These are phyloP conservation scores for Digitaria exilis DNA, from an alignment of 202 grass and related monocot species.

Conservation along the genomic window DNA sequence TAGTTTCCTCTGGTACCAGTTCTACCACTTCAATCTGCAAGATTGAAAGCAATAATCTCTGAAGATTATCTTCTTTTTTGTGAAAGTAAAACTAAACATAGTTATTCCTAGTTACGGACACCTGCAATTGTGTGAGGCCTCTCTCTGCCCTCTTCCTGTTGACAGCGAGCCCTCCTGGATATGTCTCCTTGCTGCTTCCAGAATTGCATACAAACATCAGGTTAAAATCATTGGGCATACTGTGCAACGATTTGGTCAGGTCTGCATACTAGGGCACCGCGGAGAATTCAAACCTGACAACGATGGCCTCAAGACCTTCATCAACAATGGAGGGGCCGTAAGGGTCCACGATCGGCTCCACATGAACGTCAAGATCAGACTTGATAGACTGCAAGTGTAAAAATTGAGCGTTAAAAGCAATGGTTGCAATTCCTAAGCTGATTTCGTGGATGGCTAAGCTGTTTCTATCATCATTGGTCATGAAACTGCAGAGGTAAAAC, in stretches of 20 bases:
- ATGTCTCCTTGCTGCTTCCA: constrained; percentile 78
- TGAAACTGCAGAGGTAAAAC: background rate
- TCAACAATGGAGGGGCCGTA: constrained; percentile 85
- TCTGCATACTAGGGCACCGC: background rate
- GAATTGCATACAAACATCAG: background rate
- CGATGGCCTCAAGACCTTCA: constrained; percentile 66
- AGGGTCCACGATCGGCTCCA: constrained; percentile 78
- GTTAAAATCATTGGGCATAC: background rate
- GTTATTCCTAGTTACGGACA: background rate
- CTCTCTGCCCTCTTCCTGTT: constrained; percentile 86
- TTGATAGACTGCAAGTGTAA: constrained; percentile 66
- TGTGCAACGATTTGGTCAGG: background rate
- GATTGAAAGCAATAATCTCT: background rate
- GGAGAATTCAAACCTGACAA: constrained; percentile 74
- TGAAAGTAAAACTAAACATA: background rate
- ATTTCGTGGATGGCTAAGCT: background rate
- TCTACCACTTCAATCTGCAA: constrained; percentile 81
- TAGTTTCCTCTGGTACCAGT: constrained; percentile 65
- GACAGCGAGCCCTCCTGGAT: constrained; percentile 74
- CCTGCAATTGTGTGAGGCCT: constrained; percentile 76
- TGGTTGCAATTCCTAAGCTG: background rate
- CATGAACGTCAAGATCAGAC: constrained; percentile 58
- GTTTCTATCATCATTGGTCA: background rate
- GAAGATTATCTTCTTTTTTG: background rate
- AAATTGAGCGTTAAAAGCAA: background rate